These are phyloP conservation scores for Gleditsia sinensis DNA, from an alignment of 306 rosid genomes.

Conservation along the genomic window DNA sequence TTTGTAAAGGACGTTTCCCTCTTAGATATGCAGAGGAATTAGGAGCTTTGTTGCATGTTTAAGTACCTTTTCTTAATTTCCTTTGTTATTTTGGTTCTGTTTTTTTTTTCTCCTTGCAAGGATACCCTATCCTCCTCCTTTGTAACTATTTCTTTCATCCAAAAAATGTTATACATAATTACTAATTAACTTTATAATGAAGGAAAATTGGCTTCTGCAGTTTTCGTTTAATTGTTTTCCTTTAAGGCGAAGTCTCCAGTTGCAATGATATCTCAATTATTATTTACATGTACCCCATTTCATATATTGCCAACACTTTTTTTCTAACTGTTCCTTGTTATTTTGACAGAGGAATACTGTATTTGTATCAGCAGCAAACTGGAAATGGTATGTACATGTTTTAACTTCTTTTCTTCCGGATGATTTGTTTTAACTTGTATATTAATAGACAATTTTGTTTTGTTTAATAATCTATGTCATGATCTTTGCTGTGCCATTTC, in stretches of 20 bases:
- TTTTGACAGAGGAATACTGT: conserved; percentile 75
- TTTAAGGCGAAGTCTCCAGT: neutral
- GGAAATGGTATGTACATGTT: conserved; percentile 74
- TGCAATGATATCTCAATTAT: conserved; percentile 14
- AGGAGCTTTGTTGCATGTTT: too few relatives aligned
- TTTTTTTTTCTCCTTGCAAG: too few relatives aligned
- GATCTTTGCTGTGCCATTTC: neutral
- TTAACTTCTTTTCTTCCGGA: conserved; percentile 1
- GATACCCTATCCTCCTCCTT: too few relatives aligned
- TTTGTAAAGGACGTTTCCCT: too few relatives aligned
- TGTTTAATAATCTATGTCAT: neutral
- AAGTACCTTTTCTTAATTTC: too few relatives aligned
- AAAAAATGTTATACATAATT: conserved; percentile 5
- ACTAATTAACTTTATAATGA: neutral
- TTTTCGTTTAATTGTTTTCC: neutral
- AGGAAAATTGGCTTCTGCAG: conserved; percentile 15
- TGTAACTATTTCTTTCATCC: too few relatives aligned
- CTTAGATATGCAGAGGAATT: too few relatives aligned
- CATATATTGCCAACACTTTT: neutral
- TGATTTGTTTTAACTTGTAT: neutral
- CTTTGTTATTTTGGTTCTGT: too few relatives aligned
- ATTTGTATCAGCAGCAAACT: conserved; percentile 70
- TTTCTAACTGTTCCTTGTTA: conserved; percentile 38
- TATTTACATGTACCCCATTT: conserved; percentile 8
- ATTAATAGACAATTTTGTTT: neutral